Evolutionary conservation across 192 early-diverging fungal genomes (phyloP).

Genomic region (Coemansia sp.): DNA sequence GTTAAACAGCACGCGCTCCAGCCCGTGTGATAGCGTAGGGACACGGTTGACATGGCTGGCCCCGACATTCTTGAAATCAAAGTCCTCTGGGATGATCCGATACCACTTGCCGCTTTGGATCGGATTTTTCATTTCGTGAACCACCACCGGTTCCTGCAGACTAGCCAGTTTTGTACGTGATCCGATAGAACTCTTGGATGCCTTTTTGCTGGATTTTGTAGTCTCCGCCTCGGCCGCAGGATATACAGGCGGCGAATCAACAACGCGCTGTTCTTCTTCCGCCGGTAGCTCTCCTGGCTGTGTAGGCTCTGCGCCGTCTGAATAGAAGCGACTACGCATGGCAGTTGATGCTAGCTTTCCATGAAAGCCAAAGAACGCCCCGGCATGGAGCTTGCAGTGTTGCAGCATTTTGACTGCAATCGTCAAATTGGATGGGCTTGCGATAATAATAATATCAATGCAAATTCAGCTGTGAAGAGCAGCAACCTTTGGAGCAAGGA

Average conservation of each 20-base stretch:
- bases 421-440: background rate
- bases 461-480: no score
- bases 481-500: no score
- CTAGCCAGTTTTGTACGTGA: no score
- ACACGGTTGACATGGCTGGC: slow-evolving; percentile 40
- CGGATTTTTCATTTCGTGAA: slow-evolving; percentile 32
- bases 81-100: slow-evolving; percentile 21
- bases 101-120: slow-evolving; percentile 48
- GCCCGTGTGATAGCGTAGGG: slow-evolving; percentile 46
- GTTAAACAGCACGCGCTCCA: slow-evolving; percentile 58
- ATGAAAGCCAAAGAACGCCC: background rate
- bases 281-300: background rate
- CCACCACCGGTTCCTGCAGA: slow-evolving; percentile 43
- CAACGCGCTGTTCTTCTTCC: slow-evolving; percentile 13
- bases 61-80: slow-evolving; percentile 21
- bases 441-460: no score
- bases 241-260: slow-evolving; percentile 35
- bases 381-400: background rate
- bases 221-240: slow-evolving; percentile 29
- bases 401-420: slow-evolving; percentile 3
- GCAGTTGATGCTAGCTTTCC: background rate
- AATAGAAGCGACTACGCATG: background rate
- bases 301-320: background rate
- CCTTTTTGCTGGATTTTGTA: slow-evolving; percentile 9
- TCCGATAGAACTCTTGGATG: slow-evolving; percentile 5